Evolutionary conservation across 2,329 filamentous ascomycete genomes (phyloP), one percentile per base, ranked within the genome.

Genomic region (Fusarium sp.): DNA sequence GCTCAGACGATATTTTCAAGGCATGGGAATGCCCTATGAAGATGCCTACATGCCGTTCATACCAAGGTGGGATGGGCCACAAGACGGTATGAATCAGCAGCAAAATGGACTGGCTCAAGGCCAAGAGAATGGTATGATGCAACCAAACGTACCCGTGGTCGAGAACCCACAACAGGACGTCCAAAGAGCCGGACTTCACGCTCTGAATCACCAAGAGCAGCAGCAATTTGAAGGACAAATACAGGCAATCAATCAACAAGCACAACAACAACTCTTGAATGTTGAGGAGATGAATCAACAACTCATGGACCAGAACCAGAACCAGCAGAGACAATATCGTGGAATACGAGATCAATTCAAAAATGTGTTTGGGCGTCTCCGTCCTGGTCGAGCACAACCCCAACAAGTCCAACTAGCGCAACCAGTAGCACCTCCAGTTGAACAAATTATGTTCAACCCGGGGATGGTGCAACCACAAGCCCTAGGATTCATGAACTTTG

Each of bases 301-400:
- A 15, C 28, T 7, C 7, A 13, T 34, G 40, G 20, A 28, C 15
- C 46, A 52, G 40, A 56, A 34, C 7, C 46, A 52, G 20, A 22
- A 20, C 40, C 46, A 36, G n/a, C 45, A 26, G 5, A 45, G 17
- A 13, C 44, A 31, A 9, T 45, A 18, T 17, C 26, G 11, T 26
- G 38, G 33, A 14, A 7, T 54, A 6, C 33, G 51, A 31, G 13
- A 9, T 17, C 49, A 28, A 38, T 4, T 64, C 26, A 62, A 38
- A 34, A 48, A 57, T 45, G 50, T 39, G 20, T 51, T 34, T 45
- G 49, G 22, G 20, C 44, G 55, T 31, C 36, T 39, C n/a, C 31
- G 33, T 8, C 31, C 31, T 18, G 34, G 52, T 13, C 36, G 26
- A 5, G 31, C 13, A 42, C n/a, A 31, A 13, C 17, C 7, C 28